Evolutionary conservation across 108 stramenopile genomes (phyloP).

Genomic region (Discostella stelligeroides): DNA sequence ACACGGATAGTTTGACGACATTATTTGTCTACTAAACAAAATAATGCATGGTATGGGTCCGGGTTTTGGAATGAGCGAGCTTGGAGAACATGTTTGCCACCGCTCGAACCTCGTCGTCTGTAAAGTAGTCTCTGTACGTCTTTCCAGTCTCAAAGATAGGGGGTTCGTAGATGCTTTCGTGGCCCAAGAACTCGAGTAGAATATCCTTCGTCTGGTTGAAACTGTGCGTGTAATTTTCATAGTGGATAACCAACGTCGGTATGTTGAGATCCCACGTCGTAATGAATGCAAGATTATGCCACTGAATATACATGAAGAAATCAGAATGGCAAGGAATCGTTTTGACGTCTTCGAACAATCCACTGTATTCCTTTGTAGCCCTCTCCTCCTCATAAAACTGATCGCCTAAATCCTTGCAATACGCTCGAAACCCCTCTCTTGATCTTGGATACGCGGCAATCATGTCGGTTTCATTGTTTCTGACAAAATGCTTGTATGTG

Average conservation of each 20-base stretch:
- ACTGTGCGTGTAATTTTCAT: conserved; percentile 74
- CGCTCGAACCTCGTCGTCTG: conserved; percentile 27
- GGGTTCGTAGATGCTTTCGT: conserved; percentile 20
- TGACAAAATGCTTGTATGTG: conserved; percentile 31
- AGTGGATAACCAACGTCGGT: conserved; percentile 66
- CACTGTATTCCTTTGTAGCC: conserved; percentile 34
- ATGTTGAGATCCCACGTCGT: conserved; percentile 53
- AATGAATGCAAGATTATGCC: conserved; percentile 79
- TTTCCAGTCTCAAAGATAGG: conserved; percentile 51
- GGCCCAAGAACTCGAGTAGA: conserved; percentile 70
- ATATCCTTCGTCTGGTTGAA: conserved; percentile 49
- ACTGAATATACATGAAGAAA: conserved; percentile 77
- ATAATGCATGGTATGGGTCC: conserved; percentile 45
- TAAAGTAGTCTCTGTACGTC: conserved; percentile 53
- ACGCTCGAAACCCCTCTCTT: conserved; percentile 55
- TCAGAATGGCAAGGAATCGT: conserved; percentile 75
- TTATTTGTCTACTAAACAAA: conserved; percentile 7
- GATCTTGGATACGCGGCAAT: conserved; percentile 38
- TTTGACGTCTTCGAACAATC: conserved; percentile 37
- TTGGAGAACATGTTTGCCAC: conserved; percentile 32
- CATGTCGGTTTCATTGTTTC: conserved; percentile 29
- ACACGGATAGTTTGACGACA: too few relatives aligned
- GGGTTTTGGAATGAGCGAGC: conserved; percentile 39
- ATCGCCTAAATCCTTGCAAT: conserved; percentile 35
- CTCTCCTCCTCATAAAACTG: conserved; percentile 19